Base-by-base conservation (phyloP, 768 basidiomycete genomes). In the Xanthoconium stramineum region DNA sequence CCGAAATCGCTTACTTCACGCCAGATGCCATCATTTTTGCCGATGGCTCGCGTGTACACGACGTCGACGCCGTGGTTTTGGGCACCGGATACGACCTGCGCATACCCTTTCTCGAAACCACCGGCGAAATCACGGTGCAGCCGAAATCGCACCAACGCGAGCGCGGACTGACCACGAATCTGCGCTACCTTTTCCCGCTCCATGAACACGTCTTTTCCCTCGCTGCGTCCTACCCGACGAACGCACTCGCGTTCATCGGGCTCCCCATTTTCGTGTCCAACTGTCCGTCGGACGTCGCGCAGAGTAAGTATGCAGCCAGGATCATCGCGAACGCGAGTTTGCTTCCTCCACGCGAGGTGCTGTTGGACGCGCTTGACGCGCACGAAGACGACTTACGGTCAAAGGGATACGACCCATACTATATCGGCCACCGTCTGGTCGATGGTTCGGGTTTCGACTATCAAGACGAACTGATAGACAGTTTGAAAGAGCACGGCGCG, bases 61-160 rank as follows among this genome's bases (percentile, higher is more conserved):
- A 75, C 39, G 75, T 80, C 30, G 80, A 84, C 55, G 61, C 73
- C 7, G 69, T 86, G 36, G 61, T 85, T 29, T 75, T 84, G 14
- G 82, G 69, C 0, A 85, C 82, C 0, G 84, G 84, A 9, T 85
- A 85, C 62, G 73, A 83, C 53, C 57, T 79, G 47, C 74, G 72
- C 20, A 70, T 82, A 8, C 83, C 83, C 0, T 84, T 84, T 75
- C 67, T 78, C 30, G 52, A 70, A 66, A 7, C 64, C 69, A 53
- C 69, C 58, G 63, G 63, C 1, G 57, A 60, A 46, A 50, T 53
- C 51, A 49, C 35, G 44, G 65, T 61, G 55, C 67, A 32, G 50
- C 62, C 63, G 38, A 56, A 45, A 19, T 55, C 61, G 20, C 14
- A n/a, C 29, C 28, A 59, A 9, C 58, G 67, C 35, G 56, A 32